These are phyloP conservation scores for Zygosaccharomyces pseudobailii DNA, from an alignment of 1,139 yeast species.

Conservation along the genomic window DNA sequence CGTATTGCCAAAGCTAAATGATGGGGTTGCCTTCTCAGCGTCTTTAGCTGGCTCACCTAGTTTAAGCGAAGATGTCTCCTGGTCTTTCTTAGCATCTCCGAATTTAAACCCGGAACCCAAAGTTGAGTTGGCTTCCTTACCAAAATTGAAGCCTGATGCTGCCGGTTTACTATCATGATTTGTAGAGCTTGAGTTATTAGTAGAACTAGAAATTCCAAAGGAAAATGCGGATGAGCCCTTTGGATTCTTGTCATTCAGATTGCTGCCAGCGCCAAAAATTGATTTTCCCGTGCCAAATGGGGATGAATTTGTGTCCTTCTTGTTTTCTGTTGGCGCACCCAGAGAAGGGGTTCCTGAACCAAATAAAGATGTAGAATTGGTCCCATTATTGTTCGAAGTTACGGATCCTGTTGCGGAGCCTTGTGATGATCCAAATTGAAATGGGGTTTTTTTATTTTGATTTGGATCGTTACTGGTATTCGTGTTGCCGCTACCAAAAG, in stretches of 20 bases:
- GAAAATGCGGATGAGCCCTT: constrained; percentile 19
- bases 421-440: constrained; percentile 12
- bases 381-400: constrained; percentile 2
- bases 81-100: too few relatives aligned
- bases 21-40: too few relatives aligned
- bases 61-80: too few relatives aligned
- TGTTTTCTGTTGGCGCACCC: not conserved
- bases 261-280: not conserved
- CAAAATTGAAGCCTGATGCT: constrained; percentile 1
- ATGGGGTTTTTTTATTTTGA: constrained; percentile 9
- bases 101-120: too few relatives aligned
- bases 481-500: constrained; percentile 4
- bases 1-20: too few relatives aligned
- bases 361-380: constrained; percentile 2
- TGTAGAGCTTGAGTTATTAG: not conserved
- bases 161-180: too few relatives aligned
- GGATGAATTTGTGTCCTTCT: constrained; percentile 1
- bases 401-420: constrained; percentile 11
- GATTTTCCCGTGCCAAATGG: constrained; percentile 2
- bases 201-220: constrained; percentile 15
- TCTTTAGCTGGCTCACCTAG: too few relatives aligned
- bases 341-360: constrained; percentile 5
- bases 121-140: not conserved
- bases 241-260: constrained; percentile 15
- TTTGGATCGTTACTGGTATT: constrained; percentile 1